Percentiles rank a stretch among this genome's conserved stretches.
These are phyloP conservation scores for Candida xiaguanensis DNA, from an alignment of 805 yeast species.

Conservation along the genomic window DNA sequence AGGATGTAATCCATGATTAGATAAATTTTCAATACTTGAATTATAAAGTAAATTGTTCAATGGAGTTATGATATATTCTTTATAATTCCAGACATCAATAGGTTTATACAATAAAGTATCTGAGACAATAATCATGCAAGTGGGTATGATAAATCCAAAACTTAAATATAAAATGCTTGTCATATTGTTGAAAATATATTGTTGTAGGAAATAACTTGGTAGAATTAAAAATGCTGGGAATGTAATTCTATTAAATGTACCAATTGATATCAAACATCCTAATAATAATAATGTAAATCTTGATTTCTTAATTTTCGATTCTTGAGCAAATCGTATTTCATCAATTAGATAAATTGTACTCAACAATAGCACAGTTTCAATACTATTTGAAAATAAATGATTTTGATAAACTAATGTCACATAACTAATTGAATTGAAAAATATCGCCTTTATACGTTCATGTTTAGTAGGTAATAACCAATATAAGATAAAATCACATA, in stretches of 20 bases:
- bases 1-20: conserved; percentile 81
- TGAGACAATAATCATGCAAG: conserved; percentile 36
- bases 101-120: conserved; percentile 51
- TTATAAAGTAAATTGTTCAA: conserved; percentile 76
- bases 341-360: conserved; percentile 49
- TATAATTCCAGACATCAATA: conserved; percentile 6
- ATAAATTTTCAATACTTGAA: conserved; percentile 51
- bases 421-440: conserved; percentile 56
- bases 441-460: conserved; percentile 45
- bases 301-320: conserved; percentile 7
- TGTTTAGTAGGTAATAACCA: conserved; percentile 46
- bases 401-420: conserved; percentile 76
- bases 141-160: conserved; percentile 30
- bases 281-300: conserved; percentile 19
- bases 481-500: conserved; percentile 42
- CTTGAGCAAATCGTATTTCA: conserved; percentile 28
- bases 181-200: conserved; percentile 35
- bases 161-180: conserved; percentile 25
- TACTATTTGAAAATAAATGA: conserved; percentile 84
- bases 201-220: conserved; percentile 51
- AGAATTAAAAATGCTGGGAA: conserved; percentile 70
- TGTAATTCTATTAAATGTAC: conserved; percentile 81
- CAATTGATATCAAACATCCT: conserved; percentile 57
- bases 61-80: conserved; percentile 60
- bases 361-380: conserved; percentile 63